Evolutionary conservation across 345 rosid species (phyloP).

Genomic region (Citrus cavaleriei): DNA sequence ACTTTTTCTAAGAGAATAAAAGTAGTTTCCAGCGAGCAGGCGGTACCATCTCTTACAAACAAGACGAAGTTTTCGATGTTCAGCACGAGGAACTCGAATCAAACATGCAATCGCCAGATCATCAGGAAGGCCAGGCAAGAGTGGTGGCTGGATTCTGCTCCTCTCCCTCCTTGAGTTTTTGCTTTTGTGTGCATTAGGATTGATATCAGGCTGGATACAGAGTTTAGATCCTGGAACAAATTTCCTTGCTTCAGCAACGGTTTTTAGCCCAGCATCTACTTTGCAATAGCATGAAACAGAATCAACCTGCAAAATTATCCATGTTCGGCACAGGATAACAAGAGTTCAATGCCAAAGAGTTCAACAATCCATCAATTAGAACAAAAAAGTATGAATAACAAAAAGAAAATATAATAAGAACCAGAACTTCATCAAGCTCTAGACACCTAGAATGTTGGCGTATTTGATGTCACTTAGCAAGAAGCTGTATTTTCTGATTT

Average conservation of each 20-base stretch:
- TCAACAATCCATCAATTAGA: neutral
- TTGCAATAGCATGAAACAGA: conserved; percentile 93
- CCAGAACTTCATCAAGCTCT: too few species aligned
- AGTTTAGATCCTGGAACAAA: conserved; percentile 94
- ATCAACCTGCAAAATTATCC: conserved; percentile 66
- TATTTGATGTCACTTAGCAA: too few species aligned
- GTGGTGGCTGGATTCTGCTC: conserved; percentile 73
- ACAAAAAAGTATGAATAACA: neutral
- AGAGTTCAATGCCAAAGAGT: neutral
- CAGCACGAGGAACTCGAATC: conserved; percentile 87
- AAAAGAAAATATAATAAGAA: neutral
- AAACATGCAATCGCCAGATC: conserved; percentile 94
- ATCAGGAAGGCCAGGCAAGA: conserved; percentile 90
- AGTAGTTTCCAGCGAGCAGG: conserved; percentile 69
- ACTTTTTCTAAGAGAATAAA: conserved; percentile 71
- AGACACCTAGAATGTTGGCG: too few species aligned
- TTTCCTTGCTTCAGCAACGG: conserved; percentile 91
- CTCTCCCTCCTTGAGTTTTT: conserved; percentile 74
- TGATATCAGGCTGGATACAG: conserved; percentile 92
- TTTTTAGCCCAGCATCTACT: conserved; percentile 87
- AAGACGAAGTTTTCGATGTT: conserved; percentile 74
- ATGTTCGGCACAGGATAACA: neutral
- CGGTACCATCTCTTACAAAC: conserved; percentile 91
- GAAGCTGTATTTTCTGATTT: too few species aligned
- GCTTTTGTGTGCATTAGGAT: conserved; percentile 83